A percentile compares a stretch with the other conserved stretches of the same genome.
Conservation (phyloP, 805 yeast species). For the Wickerhamomyces rabaulensis region DNA sequence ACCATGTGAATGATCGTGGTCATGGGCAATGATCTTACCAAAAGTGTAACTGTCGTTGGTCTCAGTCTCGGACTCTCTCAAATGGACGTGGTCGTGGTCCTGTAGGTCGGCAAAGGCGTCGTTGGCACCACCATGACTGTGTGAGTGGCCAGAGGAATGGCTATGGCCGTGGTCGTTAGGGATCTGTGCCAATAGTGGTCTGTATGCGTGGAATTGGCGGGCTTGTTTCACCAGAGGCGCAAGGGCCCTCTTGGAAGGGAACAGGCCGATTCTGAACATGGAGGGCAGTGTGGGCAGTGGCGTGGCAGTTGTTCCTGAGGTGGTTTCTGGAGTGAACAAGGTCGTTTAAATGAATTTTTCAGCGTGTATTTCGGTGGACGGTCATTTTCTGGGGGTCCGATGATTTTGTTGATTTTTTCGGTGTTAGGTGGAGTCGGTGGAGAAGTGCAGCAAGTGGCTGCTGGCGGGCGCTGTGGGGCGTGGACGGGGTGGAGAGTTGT, state of each 20-base stretch:
- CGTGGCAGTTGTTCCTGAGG: neutral
- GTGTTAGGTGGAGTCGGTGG: neutral
- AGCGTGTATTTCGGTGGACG: neutral
- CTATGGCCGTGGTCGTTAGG: conserved; percentile 21
- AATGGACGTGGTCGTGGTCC: conserved; percentile 36
- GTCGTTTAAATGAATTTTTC: neutral
- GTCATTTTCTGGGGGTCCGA: neutral
- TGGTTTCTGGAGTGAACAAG: neutral
- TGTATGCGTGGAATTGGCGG: conserved; percentile 6
- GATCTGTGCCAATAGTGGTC: conserved; percentile 3
- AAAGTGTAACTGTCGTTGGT: conserved; percentile 33
- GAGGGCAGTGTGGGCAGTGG: no score
- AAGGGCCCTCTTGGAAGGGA: neutral
- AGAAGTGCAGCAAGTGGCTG: no score
- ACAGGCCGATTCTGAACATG: conserved; percentile 7
- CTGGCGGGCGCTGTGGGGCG: no score
- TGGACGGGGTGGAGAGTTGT: no score
- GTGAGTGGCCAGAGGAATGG: conserved; percentile 23
- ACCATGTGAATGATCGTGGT: conserved; percentile 32
- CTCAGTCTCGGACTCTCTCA: conserved; percentile 38
- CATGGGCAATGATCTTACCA: conserved; percentile 28
- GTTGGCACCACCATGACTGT: conserved; percentile 17
- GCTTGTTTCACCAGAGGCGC: neutral
- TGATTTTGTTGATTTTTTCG: neutral
- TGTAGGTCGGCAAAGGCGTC: conserved; percentile 7